phyloP scores from a whole-genome alignment of 176 grass and related monocot genomes.

The Musa troglodytarum region DNA sequence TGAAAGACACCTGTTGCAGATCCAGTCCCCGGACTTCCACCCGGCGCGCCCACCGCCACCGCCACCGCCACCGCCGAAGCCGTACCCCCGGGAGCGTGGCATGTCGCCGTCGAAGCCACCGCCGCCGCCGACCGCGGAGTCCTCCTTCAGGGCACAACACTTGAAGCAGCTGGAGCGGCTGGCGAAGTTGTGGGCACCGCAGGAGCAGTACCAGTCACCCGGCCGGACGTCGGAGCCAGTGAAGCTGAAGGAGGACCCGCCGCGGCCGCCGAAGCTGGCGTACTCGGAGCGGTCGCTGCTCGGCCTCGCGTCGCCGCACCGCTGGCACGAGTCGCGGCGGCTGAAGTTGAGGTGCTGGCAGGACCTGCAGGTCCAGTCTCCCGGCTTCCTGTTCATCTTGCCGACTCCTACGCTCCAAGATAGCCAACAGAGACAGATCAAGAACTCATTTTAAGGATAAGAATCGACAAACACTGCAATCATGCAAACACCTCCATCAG shows the following conservation, averaged over 20 bases:
- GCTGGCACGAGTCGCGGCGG: constrained; percentile 89
- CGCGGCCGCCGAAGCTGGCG: constrained; percentile 43
- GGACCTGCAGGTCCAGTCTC: constrained; percentile 94
- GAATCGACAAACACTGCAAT: no score
- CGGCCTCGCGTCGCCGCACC: constrained; percentile 57
- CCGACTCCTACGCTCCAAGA: background rate
- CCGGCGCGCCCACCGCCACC: constrained; percentile 37
- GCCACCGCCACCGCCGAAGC: constrained; percentile 41
- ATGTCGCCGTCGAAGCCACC: constrained; percentile 46
- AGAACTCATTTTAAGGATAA: background rate
- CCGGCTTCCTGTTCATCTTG: constrained; percentile 97
- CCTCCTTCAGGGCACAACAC: constrained; percentile 73
- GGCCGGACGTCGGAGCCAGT: constrained; percentile 75
- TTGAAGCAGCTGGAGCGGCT: constrained; percentile 97
- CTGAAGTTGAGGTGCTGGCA: constrained; percentile 99
- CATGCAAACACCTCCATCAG: no score
- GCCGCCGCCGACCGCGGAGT: constrained; percentile 42
- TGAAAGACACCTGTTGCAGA: background rate
- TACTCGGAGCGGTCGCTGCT: constrained; percentile 49
- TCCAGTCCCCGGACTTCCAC: constrained; percentile 72
- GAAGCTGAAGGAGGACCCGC: constrained; percentile 53
- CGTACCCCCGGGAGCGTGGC: constrained; percentile 56
- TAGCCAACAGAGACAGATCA: no score
- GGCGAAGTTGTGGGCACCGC: constrained; percentile 94
- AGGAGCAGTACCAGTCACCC: constrained; percentile 94